Evolutionary conservation across 108 stramenopile genomes (phyloP).

Genomic region (Chaetoceros tenuissimus): DNA sequence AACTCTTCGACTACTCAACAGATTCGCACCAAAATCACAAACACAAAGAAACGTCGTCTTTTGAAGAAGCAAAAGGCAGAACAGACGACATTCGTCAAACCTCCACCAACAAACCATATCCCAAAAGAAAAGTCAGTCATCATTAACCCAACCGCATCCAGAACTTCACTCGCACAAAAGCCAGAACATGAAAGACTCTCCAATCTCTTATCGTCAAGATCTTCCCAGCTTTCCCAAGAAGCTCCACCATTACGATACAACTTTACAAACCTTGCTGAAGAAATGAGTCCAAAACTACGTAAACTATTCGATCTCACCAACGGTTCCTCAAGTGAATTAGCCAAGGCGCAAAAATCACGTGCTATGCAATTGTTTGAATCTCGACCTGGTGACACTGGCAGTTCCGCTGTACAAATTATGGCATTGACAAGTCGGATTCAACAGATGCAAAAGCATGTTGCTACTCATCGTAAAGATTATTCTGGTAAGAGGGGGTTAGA

Average conservation of each 20-base stretch:
- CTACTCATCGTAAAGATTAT: slow-evolving; percentile 74
- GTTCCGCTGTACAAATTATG: slow-evolving; percentile 53
- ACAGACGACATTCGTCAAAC: background rate
- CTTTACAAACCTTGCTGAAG: slow-evolving; percentile 18
- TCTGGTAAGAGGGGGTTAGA: slow-evolving; percentile 76
- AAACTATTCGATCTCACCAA: slow-evolving; percentile 71
- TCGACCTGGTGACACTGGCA: slow-evolving; percentile 79
- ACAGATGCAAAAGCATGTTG: slow-evolving; percentile 79
- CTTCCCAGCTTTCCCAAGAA: background rate
- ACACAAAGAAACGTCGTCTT: background rate
- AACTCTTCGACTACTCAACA: background rate
- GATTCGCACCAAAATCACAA: background rate
- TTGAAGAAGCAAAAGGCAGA: background rate
- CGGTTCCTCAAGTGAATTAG: slow-evolving; percentile 67
- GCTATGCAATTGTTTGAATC: slow-evolving; percentile 86
- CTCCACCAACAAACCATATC: background rate
- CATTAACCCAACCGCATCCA: background rate
- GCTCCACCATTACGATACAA: slow-evolving; percentile 13
- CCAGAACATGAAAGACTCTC: background rate
- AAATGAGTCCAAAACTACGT: slow-evolving; percentile 64
- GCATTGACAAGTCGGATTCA: slow-evolving; percentile 86
- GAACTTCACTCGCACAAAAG: background rate
- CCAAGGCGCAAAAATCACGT: slow-evolving; percentile 64
- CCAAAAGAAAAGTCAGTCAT: background rate
- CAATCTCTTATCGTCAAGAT: background rate